phyloP scores from a whole-genome alignment of 129 eudicot genomes.

The Tanacetum coccineum region DNA sequence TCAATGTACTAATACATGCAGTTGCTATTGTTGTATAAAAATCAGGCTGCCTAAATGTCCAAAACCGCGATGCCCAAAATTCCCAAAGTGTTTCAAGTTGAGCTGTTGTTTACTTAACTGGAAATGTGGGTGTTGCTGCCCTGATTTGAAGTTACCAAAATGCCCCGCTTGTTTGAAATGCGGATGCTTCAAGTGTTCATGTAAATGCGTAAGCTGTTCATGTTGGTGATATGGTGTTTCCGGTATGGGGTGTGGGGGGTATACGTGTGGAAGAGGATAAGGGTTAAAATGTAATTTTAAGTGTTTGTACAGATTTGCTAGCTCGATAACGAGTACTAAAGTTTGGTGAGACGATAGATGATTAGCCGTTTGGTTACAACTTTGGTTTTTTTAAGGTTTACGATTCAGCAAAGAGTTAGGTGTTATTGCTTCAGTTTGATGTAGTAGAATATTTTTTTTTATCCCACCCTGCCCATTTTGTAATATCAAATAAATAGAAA shows the following conservation, averaged over 20 bases:
- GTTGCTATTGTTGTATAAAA: conserved; percentile 44
- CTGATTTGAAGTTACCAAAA: conserved; percentile 33
- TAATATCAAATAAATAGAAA: no score
- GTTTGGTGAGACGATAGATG: conserved; percentile 5
- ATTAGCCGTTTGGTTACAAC: not conserved
- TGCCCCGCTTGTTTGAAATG: conserved; percentile 39
- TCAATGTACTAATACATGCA: conserved; percentile 11
- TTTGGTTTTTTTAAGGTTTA: conserved; percentile 13
- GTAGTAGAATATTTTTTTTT: no score
- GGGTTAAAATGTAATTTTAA: conserved; percentile 19
- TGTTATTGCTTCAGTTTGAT: not conserved
- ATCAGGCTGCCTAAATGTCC: conserved; percentile 37
- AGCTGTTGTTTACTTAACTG: conserved; percentile 28
- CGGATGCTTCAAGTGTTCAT: conserved; percentile 47
- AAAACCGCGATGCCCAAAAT: conserved; percentile 33
- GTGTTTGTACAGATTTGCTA: conserved; percentile 27
- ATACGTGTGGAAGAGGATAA: conserved; percentile 12
- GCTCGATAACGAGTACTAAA: conserved; percentile 11
- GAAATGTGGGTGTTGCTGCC: conserved; percentile 36
- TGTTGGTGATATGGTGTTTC: conserved; percentile 49
- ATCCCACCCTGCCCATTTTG: no score
- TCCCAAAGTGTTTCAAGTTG: conserved; percentile 32
- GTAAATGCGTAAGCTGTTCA: conserved; percentile 48
- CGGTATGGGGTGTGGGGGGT: conserved; percentile 23
- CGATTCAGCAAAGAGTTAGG: conserved; percentile 17